Base-by-base conservation (phyloP, 2,329 filamentous ascomycete genomes). In the Exophiala mesophila region DNA sequence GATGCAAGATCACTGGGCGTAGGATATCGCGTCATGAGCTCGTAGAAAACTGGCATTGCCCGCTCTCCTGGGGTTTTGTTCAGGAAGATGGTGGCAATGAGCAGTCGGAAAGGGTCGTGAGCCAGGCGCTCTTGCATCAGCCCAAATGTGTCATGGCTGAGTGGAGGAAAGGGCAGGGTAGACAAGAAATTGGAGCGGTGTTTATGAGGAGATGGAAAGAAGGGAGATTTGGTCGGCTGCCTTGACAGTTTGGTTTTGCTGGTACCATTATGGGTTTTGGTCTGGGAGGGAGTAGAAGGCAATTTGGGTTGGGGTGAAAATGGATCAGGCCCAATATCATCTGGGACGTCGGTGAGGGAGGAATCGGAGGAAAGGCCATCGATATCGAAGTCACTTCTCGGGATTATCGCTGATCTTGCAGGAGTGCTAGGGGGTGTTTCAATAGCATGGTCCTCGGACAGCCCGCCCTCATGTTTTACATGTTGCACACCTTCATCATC, bases 121-220 rank as follows among this genome's bases (percentile, higher is more conserved):
- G 80, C 79, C 12, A 94, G 76, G 50, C 82, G 76, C 60, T 95
- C 89, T 60, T 96, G 89, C 26, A 95, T 79, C 2, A 96, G 73
- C 0, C 88, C 88, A 58, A 94, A 95, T 4, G 58, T 62, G 0
- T 71, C 59, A 0, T 76, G 70, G 5, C 74, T 71, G 23, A 88
- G 76, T 0, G 80, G 75, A 1, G 87, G 85, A 51, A 90, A 86
- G 2, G 68, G 70, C 5, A 73, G 66, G 47, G 65, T 70, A 3
- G 73, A 76, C 7, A 66, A 51, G 41, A 61, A 48, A 36, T 62
- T 56, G 12, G 49, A 46, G 17, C 53, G 44, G 26, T 47, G 49
- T 29, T 52, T 54, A 38, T 55, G 45, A 7, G 55, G 55, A 12
- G 55, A 54, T 2, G 62, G 59, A 46, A 72, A 72, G 50, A 69